phyloP scores from a whole-genome alignment of 176 grass and related monocot species.

The Saccharum officinarum region DNA sequence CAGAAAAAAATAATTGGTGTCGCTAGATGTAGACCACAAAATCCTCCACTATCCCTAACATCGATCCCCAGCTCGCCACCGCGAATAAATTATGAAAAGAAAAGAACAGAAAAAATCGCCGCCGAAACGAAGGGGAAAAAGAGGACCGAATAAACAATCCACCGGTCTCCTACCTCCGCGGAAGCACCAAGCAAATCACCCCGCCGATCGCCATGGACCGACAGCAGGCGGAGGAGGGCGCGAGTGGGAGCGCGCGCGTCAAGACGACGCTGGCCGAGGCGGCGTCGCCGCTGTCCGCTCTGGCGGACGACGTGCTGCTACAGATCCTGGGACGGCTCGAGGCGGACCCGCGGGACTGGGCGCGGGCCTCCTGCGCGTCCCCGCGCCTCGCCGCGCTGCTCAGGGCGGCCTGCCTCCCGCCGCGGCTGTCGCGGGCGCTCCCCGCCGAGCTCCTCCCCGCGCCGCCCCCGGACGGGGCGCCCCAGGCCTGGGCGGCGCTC shows the following conservation, averaged over 20 bases:
- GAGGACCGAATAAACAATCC: neutral
- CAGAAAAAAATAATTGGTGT: neutral
- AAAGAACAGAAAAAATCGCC: neutral
- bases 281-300: slow-evolving; percentile 26
- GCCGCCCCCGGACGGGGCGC: neutral
- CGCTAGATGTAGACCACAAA: slow-evolving; percentile 17
- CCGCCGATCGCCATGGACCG: slow-evolving; percentile 7
- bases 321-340: slow-evolving; percentile 72
- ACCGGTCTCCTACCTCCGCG: neutral
- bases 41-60: too few relatives aligned
- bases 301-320: slow-evolving; percentile 79
- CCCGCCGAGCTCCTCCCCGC: slow-evolving; percentile 57
- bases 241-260: neutral
- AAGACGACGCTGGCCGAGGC: neutral
- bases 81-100: neutral
- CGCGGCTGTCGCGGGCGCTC: slow-evolving; percentile 47
- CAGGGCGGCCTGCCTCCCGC: slow-evolving; percentile 48
- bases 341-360: slow-evolving; percentile 71
- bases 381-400: slow-evolving; percentile 62
- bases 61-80: neutral
- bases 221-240: neutral
- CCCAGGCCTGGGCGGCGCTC: slow-evolving; percentile 47
- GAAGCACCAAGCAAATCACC: neutral
- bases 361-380: slow-evolving; percentile 72
- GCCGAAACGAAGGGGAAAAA: neutral